phyloP scores from a whole-genome alignment of 1,284 basidiomycete species.

The Stygiomarasmius scandens region DNA sequence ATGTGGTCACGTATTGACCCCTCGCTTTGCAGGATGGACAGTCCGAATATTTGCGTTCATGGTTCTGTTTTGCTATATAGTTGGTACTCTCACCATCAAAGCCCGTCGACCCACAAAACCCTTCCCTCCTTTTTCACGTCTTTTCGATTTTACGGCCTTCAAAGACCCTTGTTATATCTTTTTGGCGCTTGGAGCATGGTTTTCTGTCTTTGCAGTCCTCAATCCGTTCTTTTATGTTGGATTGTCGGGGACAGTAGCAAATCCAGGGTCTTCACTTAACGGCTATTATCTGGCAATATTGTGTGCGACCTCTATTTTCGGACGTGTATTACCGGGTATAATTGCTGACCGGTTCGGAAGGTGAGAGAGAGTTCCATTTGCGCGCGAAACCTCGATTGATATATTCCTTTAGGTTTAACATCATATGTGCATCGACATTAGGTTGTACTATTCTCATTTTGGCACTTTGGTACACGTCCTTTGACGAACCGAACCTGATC shows the following conservation, averaged over 20 bases:
- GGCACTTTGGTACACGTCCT: conserved; percentile 28
- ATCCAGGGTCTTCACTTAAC: conserved; percentile 20
- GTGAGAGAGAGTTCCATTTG: too few relatives aligned
- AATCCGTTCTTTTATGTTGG: conserved; percentile 32
- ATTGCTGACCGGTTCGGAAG: conserved; percentile 26
- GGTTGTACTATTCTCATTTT: conserved; percentile 24
- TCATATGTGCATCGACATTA: conserved; percentile 20
- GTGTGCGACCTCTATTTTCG: conserved; percentile 25
- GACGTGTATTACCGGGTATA: conserved; percentile 25
- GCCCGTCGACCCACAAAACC: conserved; percentile 25
- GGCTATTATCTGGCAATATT: conserved; percentile 28
- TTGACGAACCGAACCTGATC: conserved; percentile 22
- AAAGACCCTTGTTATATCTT: conserved; percentile 23
- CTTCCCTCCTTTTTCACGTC: conserved; percentile 21
- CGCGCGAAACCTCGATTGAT: too few relatives aligned
- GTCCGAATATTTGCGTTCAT: conserved; percentile 27
- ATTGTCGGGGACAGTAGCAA: conserved; percentile 19
- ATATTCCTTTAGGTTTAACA: conserved; percentile 27
- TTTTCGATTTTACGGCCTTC: conserved; percentile 27
- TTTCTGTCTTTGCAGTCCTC: conserved; percentile 25
- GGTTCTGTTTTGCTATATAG: conserved; percentile 21
- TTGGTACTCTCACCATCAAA: conserved; percentile 26
- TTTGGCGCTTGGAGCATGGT: conserved; percentile 27
- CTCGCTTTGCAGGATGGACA: conserved; percentile 23
- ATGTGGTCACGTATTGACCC: neutral